Base-by-base conservation (phyloP, 1,139 yeast species). In the Meyerozyma guilliermondii region DNA sequence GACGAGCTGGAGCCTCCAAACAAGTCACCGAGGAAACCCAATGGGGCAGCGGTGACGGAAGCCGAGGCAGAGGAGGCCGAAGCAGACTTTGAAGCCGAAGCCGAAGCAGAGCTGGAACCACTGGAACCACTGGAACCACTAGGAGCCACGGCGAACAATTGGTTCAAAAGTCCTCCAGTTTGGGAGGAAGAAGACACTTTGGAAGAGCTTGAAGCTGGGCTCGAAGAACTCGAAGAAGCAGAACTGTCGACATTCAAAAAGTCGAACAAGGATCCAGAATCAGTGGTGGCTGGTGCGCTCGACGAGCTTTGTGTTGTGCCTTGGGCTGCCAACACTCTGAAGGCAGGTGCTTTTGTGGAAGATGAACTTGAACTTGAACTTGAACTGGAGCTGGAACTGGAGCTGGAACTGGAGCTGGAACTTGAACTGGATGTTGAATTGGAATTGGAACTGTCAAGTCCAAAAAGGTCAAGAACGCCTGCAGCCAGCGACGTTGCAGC, bases 1-100 rank as follows among this genome's bases (percentile, higher is more conserved):
- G 24, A 43, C 35, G 28, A 24, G 39, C 22, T 35, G 40, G 24
- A 28, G 41, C 41, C 31, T 23, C 47, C 47, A 35, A 54, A 43
- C 35, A 52, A 48, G 18, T 45, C 45, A 35, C 48, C 53, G 17
- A 60, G 50, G 44, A 55, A 46, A 5, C 52, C n/a, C n/a, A n/a
- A n/a, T n/a, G n/a, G n/a, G n/a, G n/a, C n/a, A n/a, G n/a, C n/a
- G n/a, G n/a, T n/a, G n/a, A n/a, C n/a, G n/a, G 30, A 27, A 27
- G 29, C 29, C 5, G 29, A 10, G 13, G 29, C 29, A 5, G 29
- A 27, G 4, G 22, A 20, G 22, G 22, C 22, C 8, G 30, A 27
- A 27, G 30, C n/a, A 6, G 30, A n/a, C 7, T 27, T 27, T 7
- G 30, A 27, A 6, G 30, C 30, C 30, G n/a, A 11, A 11, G 30